Percentiles rank a stretch among this genome's conserved stretches.
Evolutionary conservation across 1,139 yeast genomes (phyloP).

Genomic region (Zygoascus sp.): DNA sequence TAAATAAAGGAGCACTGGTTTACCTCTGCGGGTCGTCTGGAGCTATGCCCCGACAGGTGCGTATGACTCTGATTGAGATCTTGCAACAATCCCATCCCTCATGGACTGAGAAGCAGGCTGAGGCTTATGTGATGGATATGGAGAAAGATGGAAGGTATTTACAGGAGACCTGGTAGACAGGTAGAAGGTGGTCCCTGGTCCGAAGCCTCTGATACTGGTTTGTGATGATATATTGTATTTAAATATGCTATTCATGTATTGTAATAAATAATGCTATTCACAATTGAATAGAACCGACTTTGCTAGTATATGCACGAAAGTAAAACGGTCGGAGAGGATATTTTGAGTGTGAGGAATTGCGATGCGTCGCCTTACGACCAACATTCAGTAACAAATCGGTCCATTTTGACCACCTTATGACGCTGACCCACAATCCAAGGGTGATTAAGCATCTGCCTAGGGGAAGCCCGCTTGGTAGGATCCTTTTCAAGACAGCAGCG

Average conservation of each 20-base stretch:
- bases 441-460: constrained; percentile 85
- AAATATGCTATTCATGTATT: neutral
- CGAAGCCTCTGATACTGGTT: too few relatives aligned
- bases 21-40: constrained; percentile 94
- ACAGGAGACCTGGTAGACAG: constrained; percentile 93
- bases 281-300: neutral
- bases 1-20: constrained; percentile 53
- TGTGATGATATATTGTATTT: neutral
- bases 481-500: constrained; percentile 78
- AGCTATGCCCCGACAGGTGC: constrained; percentile 87
- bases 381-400: constrained; percentile 70
- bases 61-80: constrained; percentile 66
- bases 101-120: constrained; percentile 45
- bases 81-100: constrained; percentile 41
- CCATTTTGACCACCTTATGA: constrained; percentile 74
- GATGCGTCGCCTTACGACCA: constrained; percentile 55
- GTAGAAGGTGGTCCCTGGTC: too few relatives aligned
- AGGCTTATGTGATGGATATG: constrained; percentile 49
- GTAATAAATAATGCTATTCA: constrained; percentile 8
- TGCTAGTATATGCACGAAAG: neutral
- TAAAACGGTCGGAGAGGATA: too few relatives aligned
- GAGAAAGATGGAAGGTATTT: constrained; percentile 67
- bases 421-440: constrained; percentile 86
- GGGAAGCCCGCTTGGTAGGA: constrained; percentile 77
- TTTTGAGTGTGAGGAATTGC: too few relatives aligned